Base-by-base conservation (phyloP, 2,329 filamentous ascomycete genomes). In the Beauveria sp. region DNA sequence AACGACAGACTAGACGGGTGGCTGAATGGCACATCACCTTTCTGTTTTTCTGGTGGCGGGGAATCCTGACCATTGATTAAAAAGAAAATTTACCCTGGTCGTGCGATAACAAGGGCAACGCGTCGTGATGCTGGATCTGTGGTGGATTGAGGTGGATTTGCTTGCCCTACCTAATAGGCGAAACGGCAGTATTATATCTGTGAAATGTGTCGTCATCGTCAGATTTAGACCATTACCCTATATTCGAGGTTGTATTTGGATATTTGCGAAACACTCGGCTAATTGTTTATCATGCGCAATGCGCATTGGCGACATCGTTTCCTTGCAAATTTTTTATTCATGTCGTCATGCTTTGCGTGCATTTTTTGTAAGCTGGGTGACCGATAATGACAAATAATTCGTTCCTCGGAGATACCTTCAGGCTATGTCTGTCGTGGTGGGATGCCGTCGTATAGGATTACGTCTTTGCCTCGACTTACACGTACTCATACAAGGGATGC, bases 121-220 rank as follows among this genome's bases (percentile, higher is more conserved):
- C 57, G 46, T 40, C 42, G 20, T 49, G 58, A 48, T 26, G 18
- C 50, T 51, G 20, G 50, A 24, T 38, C 20, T 28, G 8, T 58
- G 50, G 58, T 61, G 58, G 58, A 49, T 50, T 34, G 52, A 18
- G 34, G 57, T 53, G 57, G 57, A 60, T 52, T 51, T 52, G 26
- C 26, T 43, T 45, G 57, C 57, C 57, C 57, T 51, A 51, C 34
- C 34, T 48, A 56, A 46, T 49, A 60, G 57, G 57, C 57, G 57
- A 60, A 18, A 7, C 43, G 20, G 52, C 18, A 38, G 12, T n/a
- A 49, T 26, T 22, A 59, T 57, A 18, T 38, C 34, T 38, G 34
- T 38, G 12, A 43, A 38, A 51, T 28, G 46, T 42, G 18, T 12
- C 31, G 34, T 34, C 34, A 22, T 10, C 5, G 18, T 18, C 14